phyloP scores from a whole-genome alignment of 1,284 basidiomycete species.

The Marasmius tenuissimus region DNA sequence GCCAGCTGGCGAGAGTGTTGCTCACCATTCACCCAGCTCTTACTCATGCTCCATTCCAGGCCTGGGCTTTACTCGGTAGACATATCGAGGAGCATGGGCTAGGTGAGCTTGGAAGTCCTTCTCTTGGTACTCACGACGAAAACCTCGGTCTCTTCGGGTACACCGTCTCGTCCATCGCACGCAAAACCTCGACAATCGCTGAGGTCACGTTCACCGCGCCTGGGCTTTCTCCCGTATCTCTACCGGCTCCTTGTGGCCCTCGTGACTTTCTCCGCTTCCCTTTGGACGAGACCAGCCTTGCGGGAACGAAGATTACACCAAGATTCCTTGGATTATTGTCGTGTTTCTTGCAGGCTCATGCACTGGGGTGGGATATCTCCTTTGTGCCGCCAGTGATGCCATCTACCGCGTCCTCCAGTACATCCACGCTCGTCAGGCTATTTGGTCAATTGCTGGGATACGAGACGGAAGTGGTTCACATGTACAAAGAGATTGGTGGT shows the following conservation, averaged over 20 bases:
- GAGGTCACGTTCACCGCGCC: conserved; percentile 41
- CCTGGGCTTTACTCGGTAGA: conserved; percentile 58
- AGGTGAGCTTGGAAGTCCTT: conserved; percentile 51
- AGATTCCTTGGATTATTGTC: conserved; percentile 49
- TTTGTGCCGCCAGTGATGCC: conserved; percentile 46
- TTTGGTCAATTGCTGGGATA: conserved; percentile 60
- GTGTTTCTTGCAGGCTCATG: conserved; percentile 49
- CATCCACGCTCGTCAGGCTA: conserved; percentile 44
- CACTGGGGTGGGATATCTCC: conserved; percentile 55
- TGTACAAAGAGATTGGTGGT: conserved; percentile 71
- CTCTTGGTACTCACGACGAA: conserved; percentile 36
- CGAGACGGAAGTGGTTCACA: conserved; percentile 54
- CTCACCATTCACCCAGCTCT: conserved; percentile 57
- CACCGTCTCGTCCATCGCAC: conserved; percentile 37
- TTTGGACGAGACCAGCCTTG: conserved; percentile 22
- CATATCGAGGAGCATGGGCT: conserved; percentile 54
- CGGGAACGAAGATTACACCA: conserved; percentile 35
- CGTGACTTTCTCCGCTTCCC: conserved; percentile 40
- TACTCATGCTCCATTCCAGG: conserved; percentile 52
- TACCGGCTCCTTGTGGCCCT: conserved; percentile 50
- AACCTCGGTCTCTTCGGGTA: conserved; percentile 55
- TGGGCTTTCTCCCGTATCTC: conserved; percentile 22
- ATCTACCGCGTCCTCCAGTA: conserved; percentile 52
- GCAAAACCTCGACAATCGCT: conserved; percentile 38
- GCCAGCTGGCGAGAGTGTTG: conserved; percentile 51